Conservation (phyloP, 371 early-diverging fungal species). For the Mortierella sp. region DNA sequence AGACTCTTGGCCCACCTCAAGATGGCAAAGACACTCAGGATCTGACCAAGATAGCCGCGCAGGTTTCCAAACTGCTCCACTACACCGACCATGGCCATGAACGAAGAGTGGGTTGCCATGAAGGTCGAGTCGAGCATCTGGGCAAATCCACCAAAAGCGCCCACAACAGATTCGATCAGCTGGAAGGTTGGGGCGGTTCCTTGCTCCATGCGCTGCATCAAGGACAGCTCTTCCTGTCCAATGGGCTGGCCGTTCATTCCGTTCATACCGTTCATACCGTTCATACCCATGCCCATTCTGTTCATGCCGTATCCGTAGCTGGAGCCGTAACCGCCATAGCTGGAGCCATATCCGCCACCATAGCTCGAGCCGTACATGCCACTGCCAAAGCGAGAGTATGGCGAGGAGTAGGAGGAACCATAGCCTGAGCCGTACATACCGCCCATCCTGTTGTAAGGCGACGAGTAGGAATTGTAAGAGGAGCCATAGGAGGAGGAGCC, state of each 20-base stretch:
- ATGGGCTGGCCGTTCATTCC: slow-evolving; percentile 59
- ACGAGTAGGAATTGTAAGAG: slow-evolving; percentile 54
- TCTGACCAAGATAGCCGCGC: slow-evolving; percentile 82
- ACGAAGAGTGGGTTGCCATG: slow-evolving; percentile 95
- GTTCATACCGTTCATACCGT: slow-evolving; percentile 54
- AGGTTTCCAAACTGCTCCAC: slow-evolving; percentile 94
- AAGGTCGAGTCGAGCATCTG: slow-evolving; percentile 97
- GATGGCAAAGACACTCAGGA: slow-evolving; percentile 79
- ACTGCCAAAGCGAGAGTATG: slow-evolving; percentile 58
- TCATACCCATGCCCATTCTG: slow-evolving; percentile 57
- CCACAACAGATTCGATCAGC: slow-evolving; percentile 89
- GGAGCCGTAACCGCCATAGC: slow-evolving; percentile 50
- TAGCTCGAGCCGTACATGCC: slow-evolving; percentile 63
- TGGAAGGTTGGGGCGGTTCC: slow-evolving; percentile 91
- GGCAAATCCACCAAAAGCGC: slow-evolving; percentile 95
- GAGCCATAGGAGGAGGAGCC: slow-evolving; percentile 36
- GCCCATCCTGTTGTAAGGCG: slow-evolving; percentile 53
- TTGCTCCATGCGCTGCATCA: slow-evolving; percentile 86
- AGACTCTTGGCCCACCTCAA: slow-evolving; percentile 71
- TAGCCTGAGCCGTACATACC: slow-evolving; percentile 55
- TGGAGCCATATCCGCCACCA: slow-evolving; percentile 45
- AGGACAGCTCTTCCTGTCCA: slow-evolving; percentile 65
- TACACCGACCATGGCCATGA: slow-evolving; percentile 97
- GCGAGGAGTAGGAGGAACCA: slow-evolving; percentile 55
- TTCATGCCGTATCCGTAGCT: slow-evolving; percentile 58